Evolutionary conservation across 805 yeast species (phyloP), one percentile per base, ranked within the genome.

Genomic region (Candida anglica): DNA sequence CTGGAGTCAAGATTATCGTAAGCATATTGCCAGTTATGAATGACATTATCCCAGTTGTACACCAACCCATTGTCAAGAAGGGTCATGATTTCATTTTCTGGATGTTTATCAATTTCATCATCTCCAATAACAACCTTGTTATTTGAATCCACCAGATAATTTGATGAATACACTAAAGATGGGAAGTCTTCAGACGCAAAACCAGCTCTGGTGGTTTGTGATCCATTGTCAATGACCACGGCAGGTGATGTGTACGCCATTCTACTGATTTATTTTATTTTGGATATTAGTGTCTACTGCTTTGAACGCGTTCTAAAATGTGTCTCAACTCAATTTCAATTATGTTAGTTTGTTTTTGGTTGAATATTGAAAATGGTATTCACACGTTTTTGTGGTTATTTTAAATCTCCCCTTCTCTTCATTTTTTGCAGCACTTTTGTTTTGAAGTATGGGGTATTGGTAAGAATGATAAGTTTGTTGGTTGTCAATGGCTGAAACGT

Each of bases 1-100:
- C 56, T 52, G 36, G 57, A 56, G 45, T 72, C 58, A 73, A 68
- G 43, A 63, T 66, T 23, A 56, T 62, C 60, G 41, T 75, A 84
- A 8, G 84, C 74, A 50, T 79, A 75, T 23, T 68, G 60, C 91
- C 95, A 84, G 45, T 81, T 75, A 30, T 73, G 63, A 21, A 75
- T 72, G 26, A 85, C 66, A 15, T 78, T 77, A 15, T 82, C 87
- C 77, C 85, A 82, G 58, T 87, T 79, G 53, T 81, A 82, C 4
- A 81, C 69, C 5, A 75, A 48, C 3, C 89, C 88, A 37, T 75
- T 75, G 27, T 75, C 80, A 48, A 79, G 59, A 22, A 81, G 57
- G 0, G 86, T 81, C 64, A 65, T 79, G 5, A 75, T 63, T 37
- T 77, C 78, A 41, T 63, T 61, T 11, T 56, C 53, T 6, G 76